phyloP scores from a whole-genome alignment of 345 rosid species.

The Corchorus olitorius region DNA sequence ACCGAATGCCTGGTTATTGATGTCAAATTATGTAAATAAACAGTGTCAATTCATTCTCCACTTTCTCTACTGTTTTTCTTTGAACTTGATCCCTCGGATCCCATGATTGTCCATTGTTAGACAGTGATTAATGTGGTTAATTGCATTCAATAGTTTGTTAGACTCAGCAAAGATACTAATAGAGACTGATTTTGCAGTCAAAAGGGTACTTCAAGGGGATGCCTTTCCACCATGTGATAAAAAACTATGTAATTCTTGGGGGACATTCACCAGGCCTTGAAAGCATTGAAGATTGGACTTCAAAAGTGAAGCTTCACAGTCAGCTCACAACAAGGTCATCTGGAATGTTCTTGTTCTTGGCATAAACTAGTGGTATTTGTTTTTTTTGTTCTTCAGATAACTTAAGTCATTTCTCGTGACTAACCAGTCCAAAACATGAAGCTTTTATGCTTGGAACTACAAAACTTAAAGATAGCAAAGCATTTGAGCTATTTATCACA shows the following conservation, averaged over 20 bases:
- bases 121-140: not conserved
- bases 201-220: constrained; percentile 61
- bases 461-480: constrained; percentile 46
- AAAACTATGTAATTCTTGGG: constrained; percentile 63
- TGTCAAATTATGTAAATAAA: not conserved
- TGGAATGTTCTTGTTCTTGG: not conserved
- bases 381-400: not conserved
- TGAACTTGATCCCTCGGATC: not conserved
- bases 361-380: not conserved
- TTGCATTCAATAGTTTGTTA: not conserved
- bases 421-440: constrained; percentile 54
- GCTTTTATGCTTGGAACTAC: constrained; percentile 73
- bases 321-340: constrained; percentile 45
- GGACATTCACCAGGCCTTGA: constrained; percentile 41
- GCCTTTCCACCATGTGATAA: constrained; percentile 60
- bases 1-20: not conserved
- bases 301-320: constrained; percentile 42
- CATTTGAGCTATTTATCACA: constrained; percentile 63
- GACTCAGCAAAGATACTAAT: not conserved
- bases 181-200: constrained; percentile 43
- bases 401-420: not conserved
- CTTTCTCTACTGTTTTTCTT: not conserved
- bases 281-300: constrained; percentile 63
- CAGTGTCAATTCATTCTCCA: not conserved
- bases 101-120: not conserved